Evolutionary conservation across 805 yeast species (phyloP).

Genomic region (Starmerella khaoyaiensis): DNA sequence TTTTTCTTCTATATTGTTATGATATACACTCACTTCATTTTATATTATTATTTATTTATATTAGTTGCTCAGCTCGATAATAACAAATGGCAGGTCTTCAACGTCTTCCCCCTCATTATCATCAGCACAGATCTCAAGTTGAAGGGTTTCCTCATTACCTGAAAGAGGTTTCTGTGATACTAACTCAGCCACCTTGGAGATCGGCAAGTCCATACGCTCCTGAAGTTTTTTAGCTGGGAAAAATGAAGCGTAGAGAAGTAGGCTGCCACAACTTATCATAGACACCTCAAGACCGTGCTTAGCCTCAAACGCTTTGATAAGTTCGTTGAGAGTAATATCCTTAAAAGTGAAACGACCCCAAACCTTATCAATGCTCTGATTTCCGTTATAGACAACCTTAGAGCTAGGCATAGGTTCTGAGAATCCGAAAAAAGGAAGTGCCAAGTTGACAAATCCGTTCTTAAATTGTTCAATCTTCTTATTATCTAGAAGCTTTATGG

Average conservation of each 20-base stretch:
- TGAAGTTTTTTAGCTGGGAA: conserved; percentile 81
- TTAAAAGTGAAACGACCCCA: conserved; percentile 86
- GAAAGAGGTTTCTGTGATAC: conserved; percentile 77
- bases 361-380: conserved; percentile 66
- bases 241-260: conserved; percentile 82
- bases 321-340: conserved; percentile 58
- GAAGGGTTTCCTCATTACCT: conserved; percentile 57
- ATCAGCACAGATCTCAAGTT: conserved; percentile 84
- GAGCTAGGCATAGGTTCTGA: conserved; percentile 89
- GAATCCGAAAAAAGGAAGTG: conserved; percentile 91
- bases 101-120: conserved; percentile 90
- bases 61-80: conserved; percentile 31
- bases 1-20: background rate
- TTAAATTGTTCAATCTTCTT: conserved; percentile 74
- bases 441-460: conserved; percentile 85
- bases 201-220: conserved; percentile 54
- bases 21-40: background rate
- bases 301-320: conserved; percentile 61
- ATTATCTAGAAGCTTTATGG: conserved; percentile 75
- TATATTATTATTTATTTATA: no score
- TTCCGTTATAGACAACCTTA: conserved; percentile 63
- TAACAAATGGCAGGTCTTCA: conserved; percentile 57
- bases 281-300: conserved; percentile 77
- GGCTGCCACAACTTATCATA: conserved; percentile 85
- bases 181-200: conserved; percentile 66